Evolutionary conservation across 805 yeast genomes (phyloP), one percentile per base, ranked within the genome.

Genomic region (Ascoidea rubescens): DNA sequence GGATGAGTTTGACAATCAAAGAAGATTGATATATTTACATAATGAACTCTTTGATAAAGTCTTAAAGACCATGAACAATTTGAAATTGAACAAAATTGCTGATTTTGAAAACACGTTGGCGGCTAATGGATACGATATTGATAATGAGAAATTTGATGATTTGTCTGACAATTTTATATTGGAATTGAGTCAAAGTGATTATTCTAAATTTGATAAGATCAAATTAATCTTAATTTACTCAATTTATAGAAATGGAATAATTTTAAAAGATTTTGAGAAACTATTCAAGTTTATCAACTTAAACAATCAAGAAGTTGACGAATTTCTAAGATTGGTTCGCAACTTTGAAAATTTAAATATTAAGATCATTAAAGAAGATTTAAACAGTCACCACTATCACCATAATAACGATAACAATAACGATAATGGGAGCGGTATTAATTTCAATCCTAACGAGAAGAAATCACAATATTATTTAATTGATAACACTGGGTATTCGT

Each of bases 81-180:
- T 80, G 55, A 73, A 77, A 56, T 67, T 88, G 57, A 80, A 84
- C 6, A 87, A 79, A 54, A 71, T 86, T 17, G 87, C 96, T 1
- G 93, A 87, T 56, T 74, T 89, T 54, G 98, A 93, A 66, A 96
- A 90, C 67, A 77, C 82, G 17, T 73, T 89, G 56, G 78, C 84
- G 4, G 86, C 88, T 4, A 78, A 79, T 47, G 95, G 95, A 28
- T 64, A 75, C 2, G 81, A 80, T 52, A 71, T 80, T 48, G 85
- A 87, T 56, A 89, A 91, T 2, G 74, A 74, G 31, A 77, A 77
- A 57, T 74, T 75, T 48, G 77, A 77, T 58, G 72, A 75, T 51
- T 67, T 86, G 30, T 80, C 84, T 37, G 84, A 79, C 50, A 78
- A 76, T 43, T 67, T 89, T 52, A 70, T 90, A 32, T 71, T 67